Evolutionary conservation across 441 rosid species (phyloP), one percentile per base, ranked within the genome.

Genomic region (Eutrema salsugineum): DNA sequence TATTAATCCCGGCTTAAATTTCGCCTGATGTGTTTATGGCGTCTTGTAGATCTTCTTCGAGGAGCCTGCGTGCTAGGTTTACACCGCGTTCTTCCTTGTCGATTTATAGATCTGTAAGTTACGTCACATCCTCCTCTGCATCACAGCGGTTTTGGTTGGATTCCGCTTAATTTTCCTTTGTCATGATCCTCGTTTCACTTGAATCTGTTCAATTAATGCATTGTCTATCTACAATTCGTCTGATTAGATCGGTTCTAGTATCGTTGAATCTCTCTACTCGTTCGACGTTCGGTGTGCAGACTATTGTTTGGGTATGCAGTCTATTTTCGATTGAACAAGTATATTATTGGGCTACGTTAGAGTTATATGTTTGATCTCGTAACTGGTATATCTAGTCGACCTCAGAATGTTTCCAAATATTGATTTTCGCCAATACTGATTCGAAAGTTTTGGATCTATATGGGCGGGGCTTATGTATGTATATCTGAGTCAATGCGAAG

Each of bases 81-180:
- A 61, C 27, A 33, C 44, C 15, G 24, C 35, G 3, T 47, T 68
- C 57, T 22, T 28, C 68, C 5, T 47, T 15, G 16, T 63, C 14
- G 36, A 5, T 36, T 22, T 11, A 27, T 28, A 62, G 78, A 75
- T 75, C 78, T 68, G 74, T 75, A 75, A 68, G 79, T 56, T 54
- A 19, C 66, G 11, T 33, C 43, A 8, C 28, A 11, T 35, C 15
- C 48, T 50, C 33, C n/a, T 53, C 43, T 48, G 24, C 63, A 17
- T 62, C 69, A 3, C 53, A 8, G 8, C 43, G 11, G 27, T 51
- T 33, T 66, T 11, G 10, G 4, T 49, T 43, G 2, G 58, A 67
- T 40, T 46, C 15, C 20, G 6, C 49, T 50, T n/a, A 35, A 61
- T 61, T 46, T 46, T 5, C 33, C 4, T 48, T 62, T 32, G 30